Conservation (phyloP, 345 rosid genomes). For the Ceriops tagal region DNA sequence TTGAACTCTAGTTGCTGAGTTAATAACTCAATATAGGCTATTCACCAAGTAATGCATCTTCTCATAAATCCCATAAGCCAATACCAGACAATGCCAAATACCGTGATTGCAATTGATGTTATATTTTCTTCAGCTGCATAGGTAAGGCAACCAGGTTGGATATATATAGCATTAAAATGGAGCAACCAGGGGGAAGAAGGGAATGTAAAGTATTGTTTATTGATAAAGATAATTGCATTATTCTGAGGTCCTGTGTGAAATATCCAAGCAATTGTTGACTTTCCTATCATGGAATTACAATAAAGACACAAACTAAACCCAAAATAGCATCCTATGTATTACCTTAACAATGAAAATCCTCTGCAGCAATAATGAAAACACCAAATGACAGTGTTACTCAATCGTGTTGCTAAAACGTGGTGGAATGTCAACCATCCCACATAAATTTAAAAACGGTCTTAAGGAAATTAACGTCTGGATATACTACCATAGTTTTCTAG, state of each 20-base stretch:
- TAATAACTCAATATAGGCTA: background rate
- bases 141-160: background rate
- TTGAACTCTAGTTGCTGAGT: background rate
- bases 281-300: no score
- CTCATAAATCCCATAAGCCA: background rate
- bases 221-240: background rate
- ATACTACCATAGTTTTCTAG: background rate
- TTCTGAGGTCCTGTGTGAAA: background rate
- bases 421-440: background rate
- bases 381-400: background rate
- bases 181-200: background rate
- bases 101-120: no score
- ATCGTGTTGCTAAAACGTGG: background rate
- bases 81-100: background rate
- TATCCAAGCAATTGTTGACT: background rate
- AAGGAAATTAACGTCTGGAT: background rate
- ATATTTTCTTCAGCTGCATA: background rate
- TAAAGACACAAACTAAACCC: no score
- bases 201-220: background rate
- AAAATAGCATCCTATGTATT: no score
- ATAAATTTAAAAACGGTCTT: background rate
- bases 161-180: background rate
- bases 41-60: background rate
- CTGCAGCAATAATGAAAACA: no score
- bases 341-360: no score